Conservation (phyloP, 805 yeast genomes). For the Wickerhamomyces bisporus region DNA sequence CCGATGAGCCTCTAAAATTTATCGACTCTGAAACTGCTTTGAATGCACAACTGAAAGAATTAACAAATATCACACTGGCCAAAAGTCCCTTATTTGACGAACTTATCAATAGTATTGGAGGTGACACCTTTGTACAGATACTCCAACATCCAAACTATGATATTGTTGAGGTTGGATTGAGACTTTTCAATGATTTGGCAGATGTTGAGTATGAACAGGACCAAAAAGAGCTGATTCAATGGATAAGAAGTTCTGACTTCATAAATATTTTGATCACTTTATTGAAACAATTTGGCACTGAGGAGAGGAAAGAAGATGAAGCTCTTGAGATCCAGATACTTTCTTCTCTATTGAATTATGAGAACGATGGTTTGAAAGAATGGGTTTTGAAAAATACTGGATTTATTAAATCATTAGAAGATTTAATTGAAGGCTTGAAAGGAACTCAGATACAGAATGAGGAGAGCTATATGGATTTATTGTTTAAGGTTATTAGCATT, state of each 20-base stretch:
- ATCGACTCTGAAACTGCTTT: slow-evolving; percentile 14
- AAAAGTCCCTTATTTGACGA: slow-evolving; percentile 8
- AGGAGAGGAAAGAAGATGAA: too few relatives aligned
- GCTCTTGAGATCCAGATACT: too few relatives aligned
- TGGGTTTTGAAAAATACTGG: background rate
- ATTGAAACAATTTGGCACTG: background rate
- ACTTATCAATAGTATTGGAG: slow-evolving; percentile 1
- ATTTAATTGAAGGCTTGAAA: background rate
- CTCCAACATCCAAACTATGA: slow-evolving; percentile 15
- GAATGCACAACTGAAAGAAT: slow-evolving; percentile 12
- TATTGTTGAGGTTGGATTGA: slow-evolving; percentile 11
- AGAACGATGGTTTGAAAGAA: too few relatives aligned
- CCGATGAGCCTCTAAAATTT: slow-evolving; percentile 16
- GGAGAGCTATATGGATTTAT: background rate
- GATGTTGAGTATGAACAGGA: slow-evolving; percentile 12
- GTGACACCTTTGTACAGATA: background rate
- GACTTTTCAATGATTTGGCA: slow-evolving; percentile 12
- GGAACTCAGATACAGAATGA: background rate
- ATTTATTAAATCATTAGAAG: background rate
- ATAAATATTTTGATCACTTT: background rate
- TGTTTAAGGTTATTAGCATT: too few relatives aligned
- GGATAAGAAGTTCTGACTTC: background rate
- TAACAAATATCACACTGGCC: slow-evolving; percentile 13
- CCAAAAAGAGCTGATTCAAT: slow-evolving; percentile 2
- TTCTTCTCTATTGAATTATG: too few relatives aligned